These are phyloP conservation scores for Saccharomycopsis olivae DNA, from an alignment of 805 yeast genomes.

Conservation along the genomic window DNA sequence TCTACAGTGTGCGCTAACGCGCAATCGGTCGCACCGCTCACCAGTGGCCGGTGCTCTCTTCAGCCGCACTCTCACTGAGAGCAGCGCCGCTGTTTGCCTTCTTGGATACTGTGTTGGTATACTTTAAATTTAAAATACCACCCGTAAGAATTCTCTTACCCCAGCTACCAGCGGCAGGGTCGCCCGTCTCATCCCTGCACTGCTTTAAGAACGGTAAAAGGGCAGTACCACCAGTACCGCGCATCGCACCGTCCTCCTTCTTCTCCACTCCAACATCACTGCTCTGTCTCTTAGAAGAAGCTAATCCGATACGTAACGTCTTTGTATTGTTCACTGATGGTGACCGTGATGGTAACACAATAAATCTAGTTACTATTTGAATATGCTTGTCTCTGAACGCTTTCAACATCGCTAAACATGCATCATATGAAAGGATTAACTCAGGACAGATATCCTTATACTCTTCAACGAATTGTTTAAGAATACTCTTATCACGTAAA, in stretches of 20 bases:
- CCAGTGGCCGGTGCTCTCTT: no score
- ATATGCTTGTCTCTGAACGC: conserved; percentile 87
- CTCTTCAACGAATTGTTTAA: conserved; percentile 53
- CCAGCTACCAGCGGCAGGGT: conserved; percentile 88
- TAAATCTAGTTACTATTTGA: conserved; percentile 82
- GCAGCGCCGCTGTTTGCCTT: neutral
- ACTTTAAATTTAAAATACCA: conserved; percentile 29
- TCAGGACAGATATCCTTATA: conserved; percentile 35
- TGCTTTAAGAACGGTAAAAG: conserved; percentile 86
- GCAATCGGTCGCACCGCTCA: no score
- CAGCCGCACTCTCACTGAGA: no score
- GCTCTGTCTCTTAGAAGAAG: conserved; percentile 16
- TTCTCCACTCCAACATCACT: neutral
- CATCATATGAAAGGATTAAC: conserved; percentile 68
- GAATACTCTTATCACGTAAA: conserved; percentile 43
- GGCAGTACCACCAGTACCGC: conserved; percentile 94
- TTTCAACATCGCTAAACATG: conserved; percentile 80
- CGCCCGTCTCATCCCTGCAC: conserved; percentile 93
- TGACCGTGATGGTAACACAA: conserved; percentile 66
- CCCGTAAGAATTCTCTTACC: conserved; percentile 62
- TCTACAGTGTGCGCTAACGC: no score
- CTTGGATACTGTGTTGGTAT: conserved; percentile 7
- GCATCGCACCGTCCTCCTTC: conserved; percentile 39
- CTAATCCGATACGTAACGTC: conserved; percentile 60
- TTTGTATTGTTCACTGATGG: conserved; percentile 38